These are phyloP conservation scores for Blastocladiella emersonii DNA, from an alignment of 371 early-diverging fungal genomes.

Conservation along the genomic window DNA sequence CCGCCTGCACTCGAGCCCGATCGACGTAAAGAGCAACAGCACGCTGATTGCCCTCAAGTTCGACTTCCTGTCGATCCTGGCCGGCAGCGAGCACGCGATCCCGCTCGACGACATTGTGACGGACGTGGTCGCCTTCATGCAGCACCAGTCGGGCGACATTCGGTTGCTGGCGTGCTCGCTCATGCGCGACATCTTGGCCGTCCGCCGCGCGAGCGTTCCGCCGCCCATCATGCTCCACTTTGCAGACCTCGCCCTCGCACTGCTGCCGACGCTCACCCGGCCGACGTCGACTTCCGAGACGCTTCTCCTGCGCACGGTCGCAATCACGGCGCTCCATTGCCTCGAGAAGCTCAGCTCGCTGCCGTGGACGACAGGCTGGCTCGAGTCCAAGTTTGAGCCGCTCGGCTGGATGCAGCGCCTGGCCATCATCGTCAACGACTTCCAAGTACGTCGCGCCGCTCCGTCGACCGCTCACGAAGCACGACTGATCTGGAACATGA, in stretches of 20 bases:
- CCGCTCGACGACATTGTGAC: constrained; percentile 3
- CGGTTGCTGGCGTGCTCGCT: not conserved
- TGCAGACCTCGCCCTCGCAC: not conserved
- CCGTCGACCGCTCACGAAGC: too few species aligned
- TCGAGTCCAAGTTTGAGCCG: not conserved
- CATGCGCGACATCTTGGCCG: not conserved
- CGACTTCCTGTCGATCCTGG: constrained; percentile 3
- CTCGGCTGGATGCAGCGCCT: not conserved
- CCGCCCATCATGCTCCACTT: not conserved
- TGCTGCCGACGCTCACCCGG: not conserved
- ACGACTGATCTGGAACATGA: too few species aligned
- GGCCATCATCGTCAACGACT: not conserved
- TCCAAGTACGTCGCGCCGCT: too few species aligned
- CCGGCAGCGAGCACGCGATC: constrained; percentile 5
- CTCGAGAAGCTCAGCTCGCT: not conserved
- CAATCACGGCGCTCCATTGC: not conserved
- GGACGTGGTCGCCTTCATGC: not conserved
- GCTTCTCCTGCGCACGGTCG: not conserved
- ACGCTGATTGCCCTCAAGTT: not conserved
- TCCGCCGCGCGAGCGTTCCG: not conserved
- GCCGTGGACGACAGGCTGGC: not conserved
- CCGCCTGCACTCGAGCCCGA: not conserved
- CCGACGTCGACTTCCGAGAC: not conserved
- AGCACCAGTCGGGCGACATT: not conserved
- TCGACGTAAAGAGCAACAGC: not conserved